These are phyloP conservation scores for Fusarium mundagurra DNA, from an alignment of 2,329 filamentous ascomycete genomes.

Conservation along the genomic window DNA sequence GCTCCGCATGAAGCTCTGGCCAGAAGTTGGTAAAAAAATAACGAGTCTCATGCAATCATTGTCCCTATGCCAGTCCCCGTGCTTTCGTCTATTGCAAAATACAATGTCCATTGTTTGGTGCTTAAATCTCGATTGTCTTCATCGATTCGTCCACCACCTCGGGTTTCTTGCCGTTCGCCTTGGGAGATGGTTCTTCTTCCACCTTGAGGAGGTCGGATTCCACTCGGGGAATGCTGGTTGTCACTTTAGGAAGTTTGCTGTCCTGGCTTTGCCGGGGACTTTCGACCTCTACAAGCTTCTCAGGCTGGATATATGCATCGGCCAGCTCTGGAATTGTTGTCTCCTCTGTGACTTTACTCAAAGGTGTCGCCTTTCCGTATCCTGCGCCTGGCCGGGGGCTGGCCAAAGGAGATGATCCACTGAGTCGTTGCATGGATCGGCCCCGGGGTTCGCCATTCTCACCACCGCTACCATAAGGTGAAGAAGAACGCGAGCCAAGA, in stretches of 20 bases:
- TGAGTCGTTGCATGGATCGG: constrained; percentile 76
- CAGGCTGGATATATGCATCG: constrained; percentile 52
- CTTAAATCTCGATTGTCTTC: constrained; percentile 70
- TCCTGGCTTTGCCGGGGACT: constrained; percentile 61
- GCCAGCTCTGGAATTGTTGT: constrained; percentile 53
- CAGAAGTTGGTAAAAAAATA: constrained; percentile 49
- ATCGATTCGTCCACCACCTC: constrained; percentile 61
- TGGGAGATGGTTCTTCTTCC: constrained; percentile 22
- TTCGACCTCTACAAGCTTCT: constrained; percentile 66
- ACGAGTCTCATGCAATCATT: constrained; percentile 44
- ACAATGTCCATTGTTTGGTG: constrained; percentile 12
- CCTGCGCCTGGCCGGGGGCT: constrained; percentile 67
- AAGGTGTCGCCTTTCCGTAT: constrained; percentile 73
- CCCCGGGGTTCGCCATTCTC: constrained; percentile 72
- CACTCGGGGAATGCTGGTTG: constrained; percentile 47
- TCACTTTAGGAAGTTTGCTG: constrained; percentile 47
- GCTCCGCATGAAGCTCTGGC: constrained; percentile 44
- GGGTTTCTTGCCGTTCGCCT: constrained; percentile 55
- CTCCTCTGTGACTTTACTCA: constrained; percentile 81
- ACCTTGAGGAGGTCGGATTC: constrained; percentile 50
- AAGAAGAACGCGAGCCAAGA: constrained; percentile 59
- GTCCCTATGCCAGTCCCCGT: constrained; percentile 41
- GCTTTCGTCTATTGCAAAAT: constrained; percentile 38
- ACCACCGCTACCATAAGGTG: constrained; percentile 73
- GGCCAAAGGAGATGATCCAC: constrained; percentile 68